These are phyloP conservation scores for Heimioporus punctisporus DNA, from an alignment of 1,284 basidiomycete genomes.

Conservation along the genomic window DNA sequence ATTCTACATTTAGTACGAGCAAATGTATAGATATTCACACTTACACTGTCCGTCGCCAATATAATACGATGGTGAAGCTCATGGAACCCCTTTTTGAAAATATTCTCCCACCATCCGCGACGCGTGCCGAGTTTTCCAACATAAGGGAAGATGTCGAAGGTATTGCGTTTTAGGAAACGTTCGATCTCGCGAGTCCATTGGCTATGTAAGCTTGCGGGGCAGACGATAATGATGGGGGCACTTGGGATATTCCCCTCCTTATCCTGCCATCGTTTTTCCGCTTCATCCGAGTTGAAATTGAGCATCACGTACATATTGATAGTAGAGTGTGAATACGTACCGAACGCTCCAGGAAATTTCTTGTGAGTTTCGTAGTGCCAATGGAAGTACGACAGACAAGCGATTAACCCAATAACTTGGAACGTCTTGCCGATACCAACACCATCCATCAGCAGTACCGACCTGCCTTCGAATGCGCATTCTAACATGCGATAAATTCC, in stretches of 20 bases:
- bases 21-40: too few relatives aligned
- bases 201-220: background rate
- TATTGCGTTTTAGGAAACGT: background rate
- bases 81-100: background rate
- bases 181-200: background rate
- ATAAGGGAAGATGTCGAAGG: background rate
- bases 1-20: background rate
- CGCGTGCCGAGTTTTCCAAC: background rate
- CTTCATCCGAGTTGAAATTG: background rate
- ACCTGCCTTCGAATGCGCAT: background rate
- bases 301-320: too few relatives aligned
- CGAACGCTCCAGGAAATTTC: slow-evolving; percentile 2
- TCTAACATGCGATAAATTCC: slow-evolving; percentile 15
- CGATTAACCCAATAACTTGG: slow-evolving; percentile 10
- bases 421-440: slow-evolving; percentile 14
- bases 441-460: slow-evolving; percentile 13
- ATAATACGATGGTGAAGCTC: background rate
- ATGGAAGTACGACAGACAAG: background rate
- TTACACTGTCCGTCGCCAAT: background rate
- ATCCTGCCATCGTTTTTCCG: background rate
- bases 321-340: background rate
- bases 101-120: background rate
- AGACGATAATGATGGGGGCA: background rate
- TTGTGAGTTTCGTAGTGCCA: background rate
- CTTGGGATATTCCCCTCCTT: background rate